These are phyloP conservation scores for Torrubiellomyces zombiae DNA, from an alignment of 2,329 filamentous ascomycete genomes.

Conservation along the genomic window DNA sequence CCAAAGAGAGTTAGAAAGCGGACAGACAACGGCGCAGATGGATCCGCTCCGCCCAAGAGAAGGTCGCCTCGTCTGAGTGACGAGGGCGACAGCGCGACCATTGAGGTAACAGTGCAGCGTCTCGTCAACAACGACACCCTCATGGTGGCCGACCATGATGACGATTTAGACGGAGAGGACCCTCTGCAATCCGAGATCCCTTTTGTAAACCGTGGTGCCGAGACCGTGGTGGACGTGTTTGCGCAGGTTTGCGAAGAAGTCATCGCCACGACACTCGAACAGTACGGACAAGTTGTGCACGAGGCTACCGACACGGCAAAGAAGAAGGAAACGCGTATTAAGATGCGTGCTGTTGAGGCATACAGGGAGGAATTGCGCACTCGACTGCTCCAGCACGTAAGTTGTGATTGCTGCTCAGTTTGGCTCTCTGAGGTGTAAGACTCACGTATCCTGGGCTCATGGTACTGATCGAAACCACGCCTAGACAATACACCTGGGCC, in stretches of 20 bases:
- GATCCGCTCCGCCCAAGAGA: no score
- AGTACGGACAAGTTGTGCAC: slow-evolving; percentile 23
- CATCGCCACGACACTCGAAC: slow-evolving; percentile 30
- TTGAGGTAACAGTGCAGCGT: slow-evolving; percentile 44
- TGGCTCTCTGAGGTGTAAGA: not conserved
- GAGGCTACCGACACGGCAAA: slow-evolving; percentile 25
- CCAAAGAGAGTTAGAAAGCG: slow-evolving; percentile 3
- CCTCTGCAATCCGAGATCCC: slow-evolving; percentile 35
- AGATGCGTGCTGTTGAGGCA: slow-evolving; percentile 37
- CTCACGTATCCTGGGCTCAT: not conserved
- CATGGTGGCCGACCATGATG: no score
- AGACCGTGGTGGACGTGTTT: slow-evolving; percentile 47
- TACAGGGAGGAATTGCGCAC: slow-evolving; percentile 40
- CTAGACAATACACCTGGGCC: slow-evolving; percentile 42
- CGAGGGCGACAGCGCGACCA: slow-evolving; percentile 11
- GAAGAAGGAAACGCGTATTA: slow-evolving; percentile 37
- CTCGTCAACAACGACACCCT: slow-evolving; percentile 32
- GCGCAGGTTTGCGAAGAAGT: slow-evolving; percentile 45
- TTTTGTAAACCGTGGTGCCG: slow-evolving; percentile 33
- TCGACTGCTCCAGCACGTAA: slow-evolving; percentile 40
- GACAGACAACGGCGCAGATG: slow-evolving; percentile 6
- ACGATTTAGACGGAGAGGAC: slow-evolving; percentile 25
- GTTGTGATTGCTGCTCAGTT: slow-evolving; percentile 9
- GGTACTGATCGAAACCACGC: slow-evolving; percentile 5
- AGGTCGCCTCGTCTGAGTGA: slow-evolving; percentile 10